phyloP scores from a whole-genome alignment of 805 yeast genomes.

The Saturnispora dispora region DNA sequence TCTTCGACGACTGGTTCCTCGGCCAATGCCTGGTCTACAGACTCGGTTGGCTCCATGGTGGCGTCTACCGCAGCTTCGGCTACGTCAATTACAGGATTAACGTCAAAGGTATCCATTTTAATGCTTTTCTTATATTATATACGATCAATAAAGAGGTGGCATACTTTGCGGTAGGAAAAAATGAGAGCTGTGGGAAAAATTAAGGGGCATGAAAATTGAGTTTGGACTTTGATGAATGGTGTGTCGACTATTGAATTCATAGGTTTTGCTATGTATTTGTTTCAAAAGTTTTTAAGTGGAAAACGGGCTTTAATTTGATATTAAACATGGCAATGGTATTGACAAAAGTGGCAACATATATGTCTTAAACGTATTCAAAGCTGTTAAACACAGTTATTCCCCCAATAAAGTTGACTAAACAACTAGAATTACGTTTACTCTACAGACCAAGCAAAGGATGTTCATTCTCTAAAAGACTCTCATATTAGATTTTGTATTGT shows the following conservation, averaged over 20 bases:
- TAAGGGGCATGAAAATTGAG: background rate
- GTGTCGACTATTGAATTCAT: background rate
- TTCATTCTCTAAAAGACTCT: no score
- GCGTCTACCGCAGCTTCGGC: background rate
- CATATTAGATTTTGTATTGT: background rate
- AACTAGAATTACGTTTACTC: no score
- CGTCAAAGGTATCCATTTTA: background rate
- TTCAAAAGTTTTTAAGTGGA: no score
- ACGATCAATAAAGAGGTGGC: background rate
- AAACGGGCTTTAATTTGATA: background rate
- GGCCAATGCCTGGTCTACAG: background rate
- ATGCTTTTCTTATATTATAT: background rate
- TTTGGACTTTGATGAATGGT: background rate
- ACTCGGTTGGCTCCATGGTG: background rate
- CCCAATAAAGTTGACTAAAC: no score
- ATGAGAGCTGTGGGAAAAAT: background rate
- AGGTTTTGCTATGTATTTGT: no score
- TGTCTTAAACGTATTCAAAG: no score
- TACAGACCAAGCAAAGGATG: no score
- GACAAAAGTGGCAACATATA: no score
- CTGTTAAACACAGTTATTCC: no score
- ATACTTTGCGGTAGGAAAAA: background rate
- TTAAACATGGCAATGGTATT: background rate
- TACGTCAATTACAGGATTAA: background rate
- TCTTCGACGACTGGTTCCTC: background rate